Evolutionary conservation across 2,329 filamentous ascomycete genomes (phyloP).

Genomic region (Magnaporthiopsis rhizophila): DNA sequence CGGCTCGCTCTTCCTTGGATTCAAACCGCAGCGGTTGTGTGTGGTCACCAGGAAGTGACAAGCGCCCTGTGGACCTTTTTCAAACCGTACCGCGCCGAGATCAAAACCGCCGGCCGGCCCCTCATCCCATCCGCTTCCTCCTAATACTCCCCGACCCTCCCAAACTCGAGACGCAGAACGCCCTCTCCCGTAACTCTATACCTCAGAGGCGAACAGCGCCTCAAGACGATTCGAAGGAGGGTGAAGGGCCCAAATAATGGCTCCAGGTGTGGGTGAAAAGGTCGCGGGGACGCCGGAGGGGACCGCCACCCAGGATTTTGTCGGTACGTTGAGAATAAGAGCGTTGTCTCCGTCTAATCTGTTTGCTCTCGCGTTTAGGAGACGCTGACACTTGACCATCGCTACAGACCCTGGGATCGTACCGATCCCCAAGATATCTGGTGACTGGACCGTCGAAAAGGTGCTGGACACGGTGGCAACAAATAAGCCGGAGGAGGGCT

Average conservation of each 20-base stretch:
- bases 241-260: not conserved
- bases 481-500: constrained; percentile 49
- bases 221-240: not conserved
- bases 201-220: too few relatives aligned
- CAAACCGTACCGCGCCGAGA: not conserved
- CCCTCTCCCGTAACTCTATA: not conserved
- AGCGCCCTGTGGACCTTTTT: not conserved
- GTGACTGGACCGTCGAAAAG: constrained; percentile 47
- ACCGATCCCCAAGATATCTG: constrained; percentile 30
- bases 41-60: too few relatives aligned
- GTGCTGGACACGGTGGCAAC: constrained; percentile 58
- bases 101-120: not conserved
- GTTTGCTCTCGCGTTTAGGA: not conserved
- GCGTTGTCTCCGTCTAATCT: not conserved
- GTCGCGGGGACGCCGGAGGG: not conserved
- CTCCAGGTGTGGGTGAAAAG: not conserved
- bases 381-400: not conserved
- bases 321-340: not conserved
- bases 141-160: not conserved
- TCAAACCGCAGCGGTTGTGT: too few relatives aligned
- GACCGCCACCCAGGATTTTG: not conserved
- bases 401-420: constrained; percentile 29
- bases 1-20: not conserved
- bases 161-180: not conserved
- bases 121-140: not conserved